These are phyloP conservation scores for Toxicodendron radicans DNA, from an alignment of 345 rosid species.

Conservation along the genomic window DNA sequence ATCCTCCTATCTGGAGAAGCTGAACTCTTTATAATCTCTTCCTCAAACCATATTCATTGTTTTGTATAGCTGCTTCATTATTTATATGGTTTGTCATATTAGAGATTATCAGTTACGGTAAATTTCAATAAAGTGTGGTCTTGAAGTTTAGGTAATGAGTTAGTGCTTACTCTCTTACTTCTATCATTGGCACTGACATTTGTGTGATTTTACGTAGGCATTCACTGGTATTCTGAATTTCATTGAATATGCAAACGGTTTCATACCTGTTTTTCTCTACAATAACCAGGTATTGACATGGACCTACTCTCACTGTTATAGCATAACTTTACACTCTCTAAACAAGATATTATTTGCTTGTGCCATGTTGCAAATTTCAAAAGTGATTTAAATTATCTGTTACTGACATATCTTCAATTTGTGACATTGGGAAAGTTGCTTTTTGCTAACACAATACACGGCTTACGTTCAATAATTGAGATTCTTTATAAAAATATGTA, in stretches of 20 bases:
- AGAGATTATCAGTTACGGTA: background rate
- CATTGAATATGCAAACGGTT: slow-evolving; percentile 59
- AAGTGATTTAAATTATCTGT: background rate
- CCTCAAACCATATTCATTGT: too few species aligned
- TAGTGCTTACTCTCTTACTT: slow-evolving; percentile 1
- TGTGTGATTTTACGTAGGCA: slow-evolving; percentile 55
- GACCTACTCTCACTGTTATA: background rate
- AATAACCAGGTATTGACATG: slow-evolving; percentile 72
- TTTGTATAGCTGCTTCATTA: background rate
- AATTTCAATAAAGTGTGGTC: background rate
- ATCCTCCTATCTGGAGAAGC: too few species aligned
- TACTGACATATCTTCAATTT: background rate
- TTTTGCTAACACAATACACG: background rate
- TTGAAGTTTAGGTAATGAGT: background rate
- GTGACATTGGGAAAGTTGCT: background rate
- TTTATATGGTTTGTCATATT: background rate
- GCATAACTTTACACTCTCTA: background rate
- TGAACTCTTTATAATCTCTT: too few species aligned
- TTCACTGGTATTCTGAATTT: slow-evolving; percentile 78
- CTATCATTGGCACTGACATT: background rate
- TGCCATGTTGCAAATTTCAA: background rate
- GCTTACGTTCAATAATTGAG: too few species aligned
- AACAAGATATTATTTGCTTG: background rate
- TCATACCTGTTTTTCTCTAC: slow-evolving; percentile 67
- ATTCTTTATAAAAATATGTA: background rate